Evolutionary conservation across 2,329 filamentous ascomycete species (phyloP).

Genomic region (Paracamarosporium sp.): DNA sequence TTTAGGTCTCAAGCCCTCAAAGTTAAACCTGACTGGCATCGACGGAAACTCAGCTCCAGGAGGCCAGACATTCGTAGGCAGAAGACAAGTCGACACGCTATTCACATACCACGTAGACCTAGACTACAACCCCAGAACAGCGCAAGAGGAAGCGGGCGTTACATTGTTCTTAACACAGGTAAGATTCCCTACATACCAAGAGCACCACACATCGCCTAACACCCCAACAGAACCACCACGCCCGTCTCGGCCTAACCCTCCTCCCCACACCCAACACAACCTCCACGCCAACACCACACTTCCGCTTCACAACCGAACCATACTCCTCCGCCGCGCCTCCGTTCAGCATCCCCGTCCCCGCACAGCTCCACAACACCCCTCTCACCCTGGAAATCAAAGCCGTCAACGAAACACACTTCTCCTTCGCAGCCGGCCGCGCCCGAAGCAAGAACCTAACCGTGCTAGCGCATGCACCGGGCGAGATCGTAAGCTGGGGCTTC

Average conservation of each 20-base stretch:
- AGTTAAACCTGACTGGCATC: constrained; percentile 61
- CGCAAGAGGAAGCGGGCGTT: constrained; percentile 60
- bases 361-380: constrained; percentile 41
- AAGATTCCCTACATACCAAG: not conserved
- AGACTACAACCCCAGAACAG: constrained; percentile 47
- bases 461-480: constrained; percentile 29
- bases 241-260: constrained; percentile 52
- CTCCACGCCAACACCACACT: constrained; percentile 37
- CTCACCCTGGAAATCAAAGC: constrained; percentile 53
- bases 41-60: constrained; percentile 55
- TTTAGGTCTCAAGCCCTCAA: constrained; percentile 57
- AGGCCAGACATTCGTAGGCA: constrained; percentile 59
- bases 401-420: constrained; percentile 56
- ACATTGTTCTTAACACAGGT: constrained; percentile 58
- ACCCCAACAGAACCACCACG: constrained; percentile 56
- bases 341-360: constrained; percentile 49
- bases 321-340: constrained; percentile 51
- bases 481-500: constrained; percentile 39
- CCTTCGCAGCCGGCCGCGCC: constrained; percentile 34
- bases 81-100: constrained; percentile 61
- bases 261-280: constrained; percentile 18
- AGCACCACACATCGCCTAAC: not conserved
- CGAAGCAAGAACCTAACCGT: constrained; percentile 15
- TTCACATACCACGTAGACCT: constrained; percentile 60
- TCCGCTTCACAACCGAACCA: constrained; percentile 53